A percentile compares a stretch with the other conserved stretches of the same genome.
phyloP scores from a whole-genome alignment of 805 yeast genomes.

The Zygosaccharomyces bisporus region DNA sequence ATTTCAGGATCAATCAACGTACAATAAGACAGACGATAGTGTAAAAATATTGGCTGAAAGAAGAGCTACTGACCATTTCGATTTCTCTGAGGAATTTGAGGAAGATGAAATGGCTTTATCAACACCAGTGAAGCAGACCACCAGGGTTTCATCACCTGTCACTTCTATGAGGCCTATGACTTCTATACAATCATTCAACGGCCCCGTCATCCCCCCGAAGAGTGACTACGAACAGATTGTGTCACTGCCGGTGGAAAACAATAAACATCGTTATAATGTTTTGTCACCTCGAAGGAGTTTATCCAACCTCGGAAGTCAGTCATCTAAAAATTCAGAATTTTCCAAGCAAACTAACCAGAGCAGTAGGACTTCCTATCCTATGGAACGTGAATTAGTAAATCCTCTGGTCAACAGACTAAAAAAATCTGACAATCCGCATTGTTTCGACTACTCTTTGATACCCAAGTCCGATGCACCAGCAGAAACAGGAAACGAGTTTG shows the following conservation, averaged over 20 bases:
- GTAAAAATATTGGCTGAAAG: conserved; percentile 16
- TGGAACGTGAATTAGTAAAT: conserved; percentile 6
- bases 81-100: neutral
- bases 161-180: conserved; percentile 6
- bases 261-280: conserved; percentile 1
- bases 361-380: conserved; percentile 21
- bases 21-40: conserved; percentile 17
- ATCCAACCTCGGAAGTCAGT: conserved; percentile 28
- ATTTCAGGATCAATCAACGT: conserved; percentile 1
- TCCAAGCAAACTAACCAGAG: conserved; percentile 25
- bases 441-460: neutral
- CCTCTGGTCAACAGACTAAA: conserved; percentile 1
- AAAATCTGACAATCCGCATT: neutral
- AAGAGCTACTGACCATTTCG: conserved; percentile 1
- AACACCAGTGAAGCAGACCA: conserved; percentile 4
- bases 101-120: conserved; percentile 5
- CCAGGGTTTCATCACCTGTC: neutral
- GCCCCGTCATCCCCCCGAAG: conserved; percentile 9
- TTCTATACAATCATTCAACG: conserved; percentile 10
- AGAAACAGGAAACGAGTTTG: neutral
- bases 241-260: conserved; percentile 1
- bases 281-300: conserved; percentile 27
- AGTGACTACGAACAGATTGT: conserved; percentile 4
- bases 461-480: neutral
- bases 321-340: conserved; percentile 28